Percentiles rank a stretch among this genome's conserved stretches.
Evolutionary conservation across 768 basidiomycete species (phyloP).

Genomic region (Termitomyces sp.): DNA sequence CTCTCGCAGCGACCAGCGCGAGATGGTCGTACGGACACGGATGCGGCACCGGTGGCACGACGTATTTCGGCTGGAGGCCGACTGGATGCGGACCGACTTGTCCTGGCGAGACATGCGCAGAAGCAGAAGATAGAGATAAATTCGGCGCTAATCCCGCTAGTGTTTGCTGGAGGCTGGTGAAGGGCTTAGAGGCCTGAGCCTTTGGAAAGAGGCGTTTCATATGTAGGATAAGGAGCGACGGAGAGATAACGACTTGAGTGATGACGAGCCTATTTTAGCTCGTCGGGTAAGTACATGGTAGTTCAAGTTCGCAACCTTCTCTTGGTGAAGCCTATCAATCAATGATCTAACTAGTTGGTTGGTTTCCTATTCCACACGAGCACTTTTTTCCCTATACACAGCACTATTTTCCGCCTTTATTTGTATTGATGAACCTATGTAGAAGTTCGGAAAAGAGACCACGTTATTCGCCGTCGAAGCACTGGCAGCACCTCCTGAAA

Average conservation of each 20-base stretch:
- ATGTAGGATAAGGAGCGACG: neutral
- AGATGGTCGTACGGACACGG: conserved; percentile 69
- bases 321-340: neutral
- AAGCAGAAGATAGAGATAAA: neutral
- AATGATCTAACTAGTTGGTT: neutral
- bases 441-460: too few species aligned
- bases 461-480: too few species aligned
- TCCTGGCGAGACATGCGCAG: conserved; percentile 10
- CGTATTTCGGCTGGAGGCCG: conserved; percentile 55
- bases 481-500: too few species aligned
- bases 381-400: neutral
- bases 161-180: conserved; percentile 16
- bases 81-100: conserved; percentile 16
- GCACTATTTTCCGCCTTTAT: too few species aligned
- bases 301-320: neutral
- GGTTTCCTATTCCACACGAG: neutral
- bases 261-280: neutral
- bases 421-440: too few species aligned
- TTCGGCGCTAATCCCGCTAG: conserved; percentile 9
- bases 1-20: conserved; percentile 48
- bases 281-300: neutral
- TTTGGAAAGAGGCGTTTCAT: conserved; percentile 19
- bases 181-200: conserved; percentile 26
- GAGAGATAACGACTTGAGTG: neutral
- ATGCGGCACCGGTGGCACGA: conserved; percentile 67